phyloP scores from a whole-genome alignment of 2,329 filamentous ascomycete genomes.

The Trichoderma guizhouense region DNA sequence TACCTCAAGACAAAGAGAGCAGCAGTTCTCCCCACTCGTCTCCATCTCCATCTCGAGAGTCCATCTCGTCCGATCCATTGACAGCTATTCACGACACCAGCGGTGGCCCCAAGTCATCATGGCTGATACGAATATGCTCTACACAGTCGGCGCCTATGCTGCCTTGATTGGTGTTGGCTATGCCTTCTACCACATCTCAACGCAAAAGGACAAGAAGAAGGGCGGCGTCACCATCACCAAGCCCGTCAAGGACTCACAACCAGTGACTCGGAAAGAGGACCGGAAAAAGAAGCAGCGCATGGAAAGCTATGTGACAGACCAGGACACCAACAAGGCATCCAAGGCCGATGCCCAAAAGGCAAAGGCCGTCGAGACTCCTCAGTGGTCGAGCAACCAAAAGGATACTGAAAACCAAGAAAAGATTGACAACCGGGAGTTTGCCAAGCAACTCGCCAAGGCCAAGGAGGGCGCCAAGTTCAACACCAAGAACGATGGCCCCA shows the following conservation, averaged over 20 bases:
- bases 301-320: slow-evolving; percentile 39
- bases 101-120: slow-evolving; percentile 25
- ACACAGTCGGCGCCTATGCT: slow-evolving; percentile 38
- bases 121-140: slow-evolving; percentile 34
- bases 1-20: not conserved
- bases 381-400: slow-evolving; percentile 27
- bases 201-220: slow-evolving; percentile 33
- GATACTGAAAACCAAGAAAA: slow-evolving; percentile 50
- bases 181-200: slow-evolving; percentile 36
- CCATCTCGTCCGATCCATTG: not conserved
- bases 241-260: slow-evolving; percentile 28
- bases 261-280: slow-evolving; percentile 39
- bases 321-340: slow-evolving; percentile 36
- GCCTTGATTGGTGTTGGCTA: slow-evolving; percentile 37
- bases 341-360: slow-evolving; percentile 37
- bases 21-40: not conserved
- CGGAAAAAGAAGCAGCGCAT: slow-evolving; percentile 47
- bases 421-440: slow-evolving; percentile 71
- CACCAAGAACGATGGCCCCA: slow-evolving; percentile 51
- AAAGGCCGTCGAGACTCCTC: slow-evolving; percentile 24
- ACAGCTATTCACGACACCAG: not conserved
- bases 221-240: slow-evolving; percentile 29
- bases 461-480: slow-evolving; percentile 65
- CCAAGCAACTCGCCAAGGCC: slow-evolving; percentile 65
- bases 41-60: not conserved